Percentiles rank a stretch among this genome's conserved stretches.
Conservation (phyloP, 495 filamentous ascomycete genomes). For the Aspergillus indologenus region DNA sequence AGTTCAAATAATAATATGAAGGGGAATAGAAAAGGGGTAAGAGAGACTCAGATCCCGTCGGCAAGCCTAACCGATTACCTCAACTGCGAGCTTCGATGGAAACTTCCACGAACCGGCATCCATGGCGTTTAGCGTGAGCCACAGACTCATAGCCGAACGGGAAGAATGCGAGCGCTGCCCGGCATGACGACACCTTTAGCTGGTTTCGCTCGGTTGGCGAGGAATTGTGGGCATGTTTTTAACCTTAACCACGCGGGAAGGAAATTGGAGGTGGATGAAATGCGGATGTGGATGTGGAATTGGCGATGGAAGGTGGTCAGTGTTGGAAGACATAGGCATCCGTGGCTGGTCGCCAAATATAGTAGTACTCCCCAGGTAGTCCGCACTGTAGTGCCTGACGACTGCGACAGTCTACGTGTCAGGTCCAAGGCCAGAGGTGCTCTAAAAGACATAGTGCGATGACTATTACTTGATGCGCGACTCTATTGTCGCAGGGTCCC, state of each 20-base stretch:
- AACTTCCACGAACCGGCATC: background rate
- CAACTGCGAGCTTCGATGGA: background rate
- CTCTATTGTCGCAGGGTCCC: too few species aligned
- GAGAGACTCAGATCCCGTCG: background rate
- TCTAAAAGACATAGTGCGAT: background rate
- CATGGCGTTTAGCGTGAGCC: background rate
- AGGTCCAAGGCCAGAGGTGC: background rate
- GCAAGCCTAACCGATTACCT: background rate
- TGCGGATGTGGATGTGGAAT: background rate
- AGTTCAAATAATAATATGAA: background rate
- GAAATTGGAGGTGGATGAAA: background rate
- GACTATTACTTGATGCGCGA: too few species aligned
- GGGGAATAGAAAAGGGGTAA: background rate
- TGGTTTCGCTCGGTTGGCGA: background rate
- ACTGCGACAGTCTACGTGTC: background rate
- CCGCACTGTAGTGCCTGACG: too few species aligned
- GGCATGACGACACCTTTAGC: background rate
- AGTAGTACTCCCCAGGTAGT: background rate
- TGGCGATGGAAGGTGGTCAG: background rate
- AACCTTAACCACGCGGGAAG: background rate
- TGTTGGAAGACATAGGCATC: too few species aligned
- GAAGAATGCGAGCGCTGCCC: background rate
- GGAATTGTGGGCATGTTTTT: background rate
- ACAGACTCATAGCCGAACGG: background rate
- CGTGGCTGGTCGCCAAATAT: background rate